A percentile compares a stretch with the other conserved stretches of the same genome.
Evolutionary conservation across 306 rosid species (phyloP).

Genomic region (Delonix regia): DNA sequence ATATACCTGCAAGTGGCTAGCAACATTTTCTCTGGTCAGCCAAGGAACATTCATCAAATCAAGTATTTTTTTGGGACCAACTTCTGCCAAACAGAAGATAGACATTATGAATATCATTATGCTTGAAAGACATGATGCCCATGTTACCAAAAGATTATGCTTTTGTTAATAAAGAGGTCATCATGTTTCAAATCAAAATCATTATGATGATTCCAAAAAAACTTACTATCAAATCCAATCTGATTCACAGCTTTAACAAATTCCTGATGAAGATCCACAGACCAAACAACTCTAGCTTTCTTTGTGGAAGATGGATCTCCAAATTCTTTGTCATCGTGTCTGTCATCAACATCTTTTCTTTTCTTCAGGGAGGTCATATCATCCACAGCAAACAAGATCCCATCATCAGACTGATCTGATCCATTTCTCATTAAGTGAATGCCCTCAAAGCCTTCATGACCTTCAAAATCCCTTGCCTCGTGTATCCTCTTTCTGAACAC

Average conservation of each 20-base stretch:
- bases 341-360: slow-evolving; percentile 74
- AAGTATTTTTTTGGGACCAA: slow-evolving; percentile 93
- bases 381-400: slow-evolving; percentile 58
- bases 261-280: slow-evolving; percentile 97
- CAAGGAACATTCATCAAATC: slow-evolving; percentile 95
- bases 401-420: slow-evolving; percentile 79
- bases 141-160: slow-evolving; percentile 37
- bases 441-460: slow-evolving; percentile 69
- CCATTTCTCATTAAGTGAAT: slow-evolving; percentile 63
- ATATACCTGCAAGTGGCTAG: slow-evolving; percentile 95
- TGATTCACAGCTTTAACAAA: slow-evolving; percentile 95
- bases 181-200: neutral
- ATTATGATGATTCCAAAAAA: slow-evolving; percentile 25
- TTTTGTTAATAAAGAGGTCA: neutral
- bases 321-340: slow-evolving; percentile 72
- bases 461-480: slow-evolving; percentile 83
- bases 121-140: slow-evolving; percentile 28
- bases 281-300: slow-evolving; percentile 98
- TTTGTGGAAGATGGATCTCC: slow-evolving; percentile 71
- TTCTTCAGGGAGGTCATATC: slow-evolving; percentile 65
- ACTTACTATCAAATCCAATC: slow-evolving; percentile 96
- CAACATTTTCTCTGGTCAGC: slow-evolving; percentile 95
- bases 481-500: slow-evolving; percentile 88
- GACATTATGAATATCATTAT: slow-evolving; percentile 46
- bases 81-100: slow-evolving; percentile 81